Percentiles rank a stretch among this genome's conserved stretches.
Conservation (phyloP, 495 filamentous ascomycete species). For the Tuber microsphaerosporum region DNA sequence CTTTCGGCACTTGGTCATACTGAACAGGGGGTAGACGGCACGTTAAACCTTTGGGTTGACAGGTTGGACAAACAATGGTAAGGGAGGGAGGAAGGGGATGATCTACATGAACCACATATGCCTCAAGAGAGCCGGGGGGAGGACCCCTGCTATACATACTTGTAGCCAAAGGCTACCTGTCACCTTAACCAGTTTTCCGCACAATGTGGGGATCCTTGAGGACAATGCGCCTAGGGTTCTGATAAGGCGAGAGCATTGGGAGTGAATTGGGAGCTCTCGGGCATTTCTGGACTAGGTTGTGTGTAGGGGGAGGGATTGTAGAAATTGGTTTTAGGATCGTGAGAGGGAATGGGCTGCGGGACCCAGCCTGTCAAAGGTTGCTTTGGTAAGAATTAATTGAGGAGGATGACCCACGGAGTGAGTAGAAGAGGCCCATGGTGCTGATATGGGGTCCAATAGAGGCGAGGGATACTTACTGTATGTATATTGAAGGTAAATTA, state of each 20-base stretch:
- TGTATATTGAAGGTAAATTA: not conserved
- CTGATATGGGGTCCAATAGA: not conserved
- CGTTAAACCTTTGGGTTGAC: not conserved
- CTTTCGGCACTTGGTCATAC: not conserved
- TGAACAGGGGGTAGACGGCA: not conserved
- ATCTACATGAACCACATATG: not conserved
- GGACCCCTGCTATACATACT: not conserved
- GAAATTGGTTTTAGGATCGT: not conserved
- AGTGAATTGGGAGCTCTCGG: not conserved
- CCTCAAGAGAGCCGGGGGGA: not conserved
- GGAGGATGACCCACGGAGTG: not conserved
- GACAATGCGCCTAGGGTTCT: not conserved
- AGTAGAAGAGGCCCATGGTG: not conserved
- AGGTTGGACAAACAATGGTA: not conserved
- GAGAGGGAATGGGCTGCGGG: not conserved
- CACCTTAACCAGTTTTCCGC: not conserved
- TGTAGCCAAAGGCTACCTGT: not conserved
- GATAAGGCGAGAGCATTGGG: not conserved
- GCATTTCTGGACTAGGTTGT: not conserved
- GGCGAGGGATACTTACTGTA: not conserved
- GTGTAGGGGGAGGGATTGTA: not conserved
- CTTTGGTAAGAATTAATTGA: not conserved
- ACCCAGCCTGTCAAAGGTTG: not conserved
- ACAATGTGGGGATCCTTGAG: not conserved
- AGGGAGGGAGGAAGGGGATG: not conserved